Evolutionary conservation across 2,329 filamentous ascomycete genomes (phyloP).

Genomic region (Pseudocercospora cruenta): DNA sequence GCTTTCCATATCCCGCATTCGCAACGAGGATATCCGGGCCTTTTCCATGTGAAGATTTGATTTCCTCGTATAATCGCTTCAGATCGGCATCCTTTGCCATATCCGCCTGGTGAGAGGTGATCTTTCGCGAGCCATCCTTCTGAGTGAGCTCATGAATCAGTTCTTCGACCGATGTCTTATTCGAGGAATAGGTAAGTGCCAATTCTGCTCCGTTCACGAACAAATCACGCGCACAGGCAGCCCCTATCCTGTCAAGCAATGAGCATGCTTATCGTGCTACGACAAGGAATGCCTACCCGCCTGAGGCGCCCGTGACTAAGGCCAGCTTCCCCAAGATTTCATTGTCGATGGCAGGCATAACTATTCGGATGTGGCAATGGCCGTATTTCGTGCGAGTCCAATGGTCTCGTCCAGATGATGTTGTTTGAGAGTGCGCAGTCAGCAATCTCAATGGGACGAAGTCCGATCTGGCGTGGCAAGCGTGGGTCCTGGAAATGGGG

Average conservation of each 20-base stretch:
- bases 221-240: constrained; percentile 61
- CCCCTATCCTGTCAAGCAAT: constrained; percentile 57
- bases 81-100: constrained; percentile 60
- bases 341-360: constrained; percentile 35
- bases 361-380: neutral
- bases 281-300: constrained; percentile 51
- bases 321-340: constrained; percentile 57
- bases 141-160: constrained; percentile 43
- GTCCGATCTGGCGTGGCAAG: neutral
- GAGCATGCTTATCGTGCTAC: neutral
- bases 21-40: constrained; percentile 65
- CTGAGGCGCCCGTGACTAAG: constrained; percentile 64
- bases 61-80: constrained; percentile 57
- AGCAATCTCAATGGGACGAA: neutral
- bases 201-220: constrained; percentile 57
- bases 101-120: constrained; percentile 63
- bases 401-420: neutral
- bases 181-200: constrained; percentile 63
- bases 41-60: constrained; percentile 57
- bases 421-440: neutral
- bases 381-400: neutral
- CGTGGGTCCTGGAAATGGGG: neutral
- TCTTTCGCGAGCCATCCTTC: constrained; percentile 40
- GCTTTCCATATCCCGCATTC: constrained; percentile 69
- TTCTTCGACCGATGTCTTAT: constrained; percentile 50